These are phyloP conservation scores for Dendrobium huoshanense DNA, from an alignment of 106 monocot species.

Conservation along the genomic window DNA sequence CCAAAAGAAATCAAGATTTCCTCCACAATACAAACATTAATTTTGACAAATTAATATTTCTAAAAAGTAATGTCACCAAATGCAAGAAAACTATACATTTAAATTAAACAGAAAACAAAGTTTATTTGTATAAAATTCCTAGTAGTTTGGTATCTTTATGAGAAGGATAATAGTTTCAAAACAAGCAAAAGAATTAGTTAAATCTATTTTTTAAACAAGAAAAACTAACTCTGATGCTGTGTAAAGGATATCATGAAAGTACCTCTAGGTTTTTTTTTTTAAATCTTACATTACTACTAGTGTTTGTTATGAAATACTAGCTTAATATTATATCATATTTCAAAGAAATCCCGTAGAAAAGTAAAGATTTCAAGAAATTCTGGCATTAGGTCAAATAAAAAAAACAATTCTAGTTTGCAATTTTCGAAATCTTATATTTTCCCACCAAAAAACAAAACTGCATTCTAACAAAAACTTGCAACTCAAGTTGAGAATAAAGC, in stretches of 20 bases:
- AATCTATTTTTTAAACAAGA: neutral
- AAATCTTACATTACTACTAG: neutral
- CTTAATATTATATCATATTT: neutral
- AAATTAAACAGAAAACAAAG: neutral
- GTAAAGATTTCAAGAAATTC: neutral
- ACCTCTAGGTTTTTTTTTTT: neutral
- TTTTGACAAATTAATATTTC: too few species aligned
- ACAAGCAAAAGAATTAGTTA: neutral
- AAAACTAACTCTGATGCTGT: too few species aligned
- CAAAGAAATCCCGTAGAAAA: neutral
- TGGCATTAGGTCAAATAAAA: neutral
- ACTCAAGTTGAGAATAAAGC: neutral
- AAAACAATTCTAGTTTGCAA: neutral
- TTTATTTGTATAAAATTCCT: neutral
- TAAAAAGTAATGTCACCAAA: too few species aligned
- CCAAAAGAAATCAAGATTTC: too few species aligned
- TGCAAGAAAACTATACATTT: too few species aligned
- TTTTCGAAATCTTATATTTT: neutral
- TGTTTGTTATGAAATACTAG: neutral
- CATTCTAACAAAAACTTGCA: neutral
- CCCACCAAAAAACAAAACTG: neutral
- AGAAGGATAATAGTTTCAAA: neutral
- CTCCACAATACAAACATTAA: too few species aligned
- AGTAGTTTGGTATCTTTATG: neutral
- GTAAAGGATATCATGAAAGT: neutral